Evolutionary conservation across 352 stramenopile genomes (phyloP), one percentile per base, ranked within the genome.

Genomic region (Phytopythium delawarense): DNA sequence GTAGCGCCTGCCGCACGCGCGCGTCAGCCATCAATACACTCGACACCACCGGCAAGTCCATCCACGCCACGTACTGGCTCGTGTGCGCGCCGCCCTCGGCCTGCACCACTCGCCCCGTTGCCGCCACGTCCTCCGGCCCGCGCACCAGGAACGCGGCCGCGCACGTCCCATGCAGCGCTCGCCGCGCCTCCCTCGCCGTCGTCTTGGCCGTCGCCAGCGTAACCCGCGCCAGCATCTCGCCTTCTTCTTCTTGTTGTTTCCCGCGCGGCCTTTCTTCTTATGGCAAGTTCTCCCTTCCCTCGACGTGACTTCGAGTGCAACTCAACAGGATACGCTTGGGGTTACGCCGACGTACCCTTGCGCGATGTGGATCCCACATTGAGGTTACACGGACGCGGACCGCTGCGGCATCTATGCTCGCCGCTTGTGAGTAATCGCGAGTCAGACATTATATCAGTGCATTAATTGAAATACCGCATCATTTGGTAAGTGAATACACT

Each of bases 61-160:
- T 1, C 30, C 16, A 13, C 49, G 45, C 45, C 8, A 28, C 71
- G 21, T 74, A 91, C 79, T 79, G 64, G 64, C 79, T 90, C 59
- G 89, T 74, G 28, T 86, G 57, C 1, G 74, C 71, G 52, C 77
- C 79, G 42, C 80, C 69, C 32, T 81, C 71, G 20, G 70, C 74
- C 12, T 62, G 68, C 40, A 88, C 54, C 20, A 82, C 65, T 55
- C 76, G 69, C n/a, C 72, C 45, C 12, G 75, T 72, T 52, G 71
- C 61, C 16, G 58, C 67, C 30, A 87, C 76, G 58, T 92, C 77
- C 32, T 76, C 67, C 6, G 76, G 72, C 35, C 78, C 79, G 23
- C 78, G 78, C 53, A 89, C 72, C 34, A 91, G 75, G 60, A 87
- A 87, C 8, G 57, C 45, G 32, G 66, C 55, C 32, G 70, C 52